Base-by-base conservation (phyloP, 192 early-diverging fungal genomes). In the Helicostylum pulchrum region DNA sequence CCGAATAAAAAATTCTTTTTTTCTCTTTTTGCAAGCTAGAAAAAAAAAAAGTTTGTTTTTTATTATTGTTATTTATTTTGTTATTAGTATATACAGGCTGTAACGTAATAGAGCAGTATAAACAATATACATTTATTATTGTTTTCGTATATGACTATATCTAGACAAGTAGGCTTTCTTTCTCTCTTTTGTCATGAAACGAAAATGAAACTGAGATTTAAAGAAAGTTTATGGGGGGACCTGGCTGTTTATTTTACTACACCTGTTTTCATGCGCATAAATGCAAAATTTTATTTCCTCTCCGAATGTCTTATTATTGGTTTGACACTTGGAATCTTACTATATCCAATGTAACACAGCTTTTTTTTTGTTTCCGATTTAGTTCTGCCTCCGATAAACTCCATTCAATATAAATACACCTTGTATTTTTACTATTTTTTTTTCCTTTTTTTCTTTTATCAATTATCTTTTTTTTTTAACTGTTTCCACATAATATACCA, bases 271-370 rank as follows among this genome's bases (percentile, higher is more conserved):
- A 55, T 55, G 53, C 53, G 53, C 53, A 32, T 36, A 56, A 39
- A 39, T 56, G 30, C 54, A 56, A 56, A 36, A 39, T 9, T 26
- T 26, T 26, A 39, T 9, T 9, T 10, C 36, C 36, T 39, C 36
- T 39, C 36, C 36, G 36, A 39, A 30, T 34, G 54, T 36, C 19
- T 36, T 31, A 14, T 17, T 15, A 56, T 56, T 56, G 54, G 54
- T 20, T 56, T 56, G 54, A 56, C 54, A 56, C 8, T 56, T 34
- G 53, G 31, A 56, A 56, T 56, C 32, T 56, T 56, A 14, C 54
- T 32, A 39, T 19, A 39, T 39, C 7, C 36, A 39, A 39, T 39
- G 36, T 39, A 39, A 39, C 36, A 39, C 36, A 39, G 9, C 36
- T 39, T 39, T 39, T 36, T 36, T 36, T 39, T 39, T 39, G 36